Conservation (phyloP, 78 protist genomes). For the Dictyostelium firmibasis region DNA sequence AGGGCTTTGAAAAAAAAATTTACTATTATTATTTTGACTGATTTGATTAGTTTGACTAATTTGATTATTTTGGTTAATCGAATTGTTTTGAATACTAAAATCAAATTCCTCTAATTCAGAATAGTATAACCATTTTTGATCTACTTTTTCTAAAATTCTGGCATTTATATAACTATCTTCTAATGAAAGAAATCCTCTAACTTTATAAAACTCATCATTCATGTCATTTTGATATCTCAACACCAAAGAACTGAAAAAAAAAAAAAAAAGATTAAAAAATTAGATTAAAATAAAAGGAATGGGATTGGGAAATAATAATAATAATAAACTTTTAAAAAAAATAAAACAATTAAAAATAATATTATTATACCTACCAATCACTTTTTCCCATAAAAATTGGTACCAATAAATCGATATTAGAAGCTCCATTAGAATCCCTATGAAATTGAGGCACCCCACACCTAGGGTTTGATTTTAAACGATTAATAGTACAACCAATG, state of each 20-base stretch:
- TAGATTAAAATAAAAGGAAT: too few relatives aligned
- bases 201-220: not conserved
- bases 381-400: constrained; percentile 27
- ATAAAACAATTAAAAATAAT: too few relatives aligned
- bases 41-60: not conserved
- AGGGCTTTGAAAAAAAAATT: not conserved
- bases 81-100: not conserved
- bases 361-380: constrained; percentile 31
- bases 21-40: not conserved
- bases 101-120: constrained; percentile 3
- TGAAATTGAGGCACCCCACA: constrained; percentile 66
- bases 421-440: constrained; percentile 14
- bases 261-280: too few relatives aligned
- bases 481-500: not conserved
- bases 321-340: too few relatives aligned
- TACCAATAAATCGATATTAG: constrained; percentile 25
- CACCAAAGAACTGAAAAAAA: constrained; percentile 27
- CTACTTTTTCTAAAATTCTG: constrained; percentile 59
- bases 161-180: constrained; percentile 68
- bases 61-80: too few relatives aligned
- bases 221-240: not conserved
- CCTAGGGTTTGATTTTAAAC: constrained; percentile 30
- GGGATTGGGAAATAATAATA: too few relatives aligned
- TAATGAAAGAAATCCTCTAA: constrained; percentile 57
- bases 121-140: constrained; percentile 69